Percentiles rank a stretch among this genome's conserved stretches.
Conservation (phyloP, 441 rosid species). For the Metrosideros polymorpha region DNA sequence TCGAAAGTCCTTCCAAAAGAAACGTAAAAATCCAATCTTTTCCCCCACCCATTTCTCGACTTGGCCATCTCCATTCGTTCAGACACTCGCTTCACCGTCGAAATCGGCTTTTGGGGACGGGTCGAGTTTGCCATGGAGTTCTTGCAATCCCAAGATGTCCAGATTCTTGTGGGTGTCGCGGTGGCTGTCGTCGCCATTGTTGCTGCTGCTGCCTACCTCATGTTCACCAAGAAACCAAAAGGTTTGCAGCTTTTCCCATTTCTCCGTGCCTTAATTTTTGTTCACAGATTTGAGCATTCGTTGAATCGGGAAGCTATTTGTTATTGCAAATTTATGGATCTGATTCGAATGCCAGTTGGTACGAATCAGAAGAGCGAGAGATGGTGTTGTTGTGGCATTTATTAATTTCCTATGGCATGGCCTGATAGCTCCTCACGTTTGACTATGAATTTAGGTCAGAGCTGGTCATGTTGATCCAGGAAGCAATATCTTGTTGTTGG, state of each 20-base stretch:
- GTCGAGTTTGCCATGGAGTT: conserved; percentile 16
- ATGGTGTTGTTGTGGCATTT: background rate
- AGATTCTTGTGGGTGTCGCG: conserved; percentile 56
- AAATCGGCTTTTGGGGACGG: background rate
- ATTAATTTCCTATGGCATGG: background rate
- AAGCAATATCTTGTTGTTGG: background rate
- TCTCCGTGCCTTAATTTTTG: background rate
- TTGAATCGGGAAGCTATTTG: background rate
- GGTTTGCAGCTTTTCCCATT: conserved; percentile 24
- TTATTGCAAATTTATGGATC: background rate
- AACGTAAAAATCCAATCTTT: background rate
- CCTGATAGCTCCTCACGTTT: background rate
- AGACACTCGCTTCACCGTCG: background rate
- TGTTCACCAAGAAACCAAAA: conserved; percentile 57
- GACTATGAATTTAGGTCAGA: background rate
- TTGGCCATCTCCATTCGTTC: background rate
- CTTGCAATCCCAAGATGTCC: conserved; percentile 53
- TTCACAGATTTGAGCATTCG: background rate
- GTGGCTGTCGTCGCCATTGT: conserved; percentile 65
- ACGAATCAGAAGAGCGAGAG: background rate
- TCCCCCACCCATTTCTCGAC: background rate
- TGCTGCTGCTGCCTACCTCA: conserved; percentile 46
- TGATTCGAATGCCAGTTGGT: background rate
- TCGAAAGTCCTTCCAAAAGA: background rate
- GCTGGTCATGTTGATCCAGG: background rate